Evolutionary conservation across 306 rosid species (phyloP).

Genomic region (Inga leiocalycina): DNA sequence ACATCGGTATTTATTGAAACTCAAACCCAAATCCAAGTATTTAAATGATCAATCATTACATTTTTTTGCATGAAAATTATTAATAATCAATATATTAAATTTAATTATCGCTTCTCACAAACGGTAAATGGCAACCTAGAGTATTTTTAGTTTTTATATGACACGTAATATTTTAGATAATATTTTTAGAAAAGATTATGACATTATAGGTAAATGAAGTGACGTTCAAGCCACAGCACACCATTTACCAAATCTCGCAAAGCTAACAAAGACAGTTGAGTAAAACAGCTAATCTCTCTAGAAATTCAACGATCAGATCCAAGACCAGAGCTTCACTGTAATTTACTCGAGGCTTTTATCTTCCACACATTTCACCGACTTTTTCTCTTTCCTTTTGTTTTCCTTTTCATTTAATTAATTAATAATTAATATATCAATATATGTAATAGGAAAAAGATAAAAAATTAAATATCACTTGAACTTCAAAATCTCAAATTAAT

Average conservation of each 20-base stretch:
- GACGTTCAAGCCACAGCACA: not conserved
- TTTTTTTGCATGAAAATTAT: too few species aligned
- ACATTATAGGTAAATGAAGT: not conserved
- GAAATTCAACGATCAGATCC: too few species aligned
- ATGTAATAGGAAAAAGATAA: too few species aligned
- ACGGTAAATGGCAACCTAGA: not conserved
- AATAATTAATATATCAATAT: too few species aligned
- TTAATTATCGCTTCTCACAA: not conserved
- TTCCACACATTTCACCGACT: not conserved
- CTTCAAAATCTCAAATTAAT: too few species aligned
- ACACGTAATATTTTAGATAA: too few species aligned
- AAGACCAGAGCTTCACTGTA: too few species aligned
- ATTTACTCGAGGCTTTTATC: too few species aligned
- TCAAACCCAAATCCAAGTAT: not conserved
- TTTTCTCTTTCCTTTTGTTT: not conserved
- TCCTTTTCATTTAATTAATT: too few species aligned
- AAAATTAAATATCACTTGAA: too few species aligned
- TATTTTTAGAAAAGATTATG: not conserved
- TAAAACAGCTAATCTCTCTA: too few species aligned
- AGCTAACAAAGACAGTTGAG: not conserved
- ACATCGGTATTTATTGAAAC: not conserved
- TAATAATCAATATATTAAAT: not conserved
- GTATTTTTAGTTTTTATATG: too few species aligned
- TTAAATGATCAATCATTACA: not conserved
- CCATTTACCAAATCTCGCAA: not conserved